Percentiles rank a stretch among this genome's conserved stretches.
phyloP scores from a whole-genome alignment of 1,284 basidiomycete genomes.

The Cutaneotrichosporon mucoides region DNA sequence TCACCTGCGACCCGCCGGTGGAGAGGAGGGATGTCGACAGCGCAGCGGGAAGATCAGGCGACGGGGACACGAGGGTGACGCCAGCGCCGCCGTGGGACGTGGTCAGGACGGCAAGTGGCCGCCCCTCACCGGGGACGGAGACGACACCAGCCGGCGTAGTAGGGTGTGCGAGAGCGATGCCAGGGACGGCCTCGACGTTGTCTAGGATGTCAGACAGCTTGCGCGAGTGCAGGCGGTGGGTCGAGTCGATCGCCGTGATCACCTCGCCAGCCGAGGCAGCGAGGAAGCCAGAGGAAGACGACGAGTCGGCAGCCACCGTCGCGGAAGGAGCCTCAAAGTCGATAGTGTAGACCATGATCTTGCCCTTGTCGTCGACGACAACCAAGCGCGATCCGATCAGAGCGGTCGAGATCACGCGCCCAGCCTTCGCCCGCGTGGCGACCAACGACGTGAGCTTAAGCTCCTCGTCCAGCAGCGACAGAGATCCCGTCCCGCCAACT shows the following conservation, averaged over 20 bases:
- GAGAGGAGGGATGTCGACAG: conserved; percentile 24
- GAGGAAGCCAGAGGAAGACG: not conserved
- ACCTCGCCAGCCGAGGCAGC: conserved; percentile 29
- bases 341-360: conserved; percentile 13
- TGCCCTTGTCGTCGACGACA: conserved; percentile 18
- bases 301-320: conserved; percentile 6
- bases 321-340: conserved; percentile 13
- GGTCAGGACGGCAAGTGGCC: conserved; percentile 24
- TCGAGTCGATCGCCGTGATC: conserved; percentile 28
- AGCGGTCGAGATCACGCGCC: conserved; percentile 6
- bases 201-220: conserved; percentile 8
- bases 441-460: conserved; percentile 1
- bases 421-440: conserved; percentile 5
- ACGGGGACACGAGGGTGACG: conserved; percentile 31
- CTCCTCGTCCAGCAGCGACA: conserved; percentile 9
- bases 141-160: conserved; percentile 15
- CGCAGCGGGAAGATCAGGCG: conserved; percentile 28
- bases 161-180: conserved; percentile 10
- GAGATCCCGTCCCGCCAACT: conserved; percentile 5
- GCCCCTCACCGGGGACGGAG: conserved; percentile 22
- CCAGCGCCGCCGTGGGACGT: conserved; percentile 26
- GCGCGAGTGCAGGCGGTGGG: conserved; percentile 13
- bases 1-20: conserved; percentile 21
- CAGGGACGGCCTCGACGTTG: not conserved
- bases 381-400: conserved; percentile 10